Base-by-base conservation (phyloP, 2,329 filamentous ascomycete species). In the Fusarium tjaetaba region DNA sequence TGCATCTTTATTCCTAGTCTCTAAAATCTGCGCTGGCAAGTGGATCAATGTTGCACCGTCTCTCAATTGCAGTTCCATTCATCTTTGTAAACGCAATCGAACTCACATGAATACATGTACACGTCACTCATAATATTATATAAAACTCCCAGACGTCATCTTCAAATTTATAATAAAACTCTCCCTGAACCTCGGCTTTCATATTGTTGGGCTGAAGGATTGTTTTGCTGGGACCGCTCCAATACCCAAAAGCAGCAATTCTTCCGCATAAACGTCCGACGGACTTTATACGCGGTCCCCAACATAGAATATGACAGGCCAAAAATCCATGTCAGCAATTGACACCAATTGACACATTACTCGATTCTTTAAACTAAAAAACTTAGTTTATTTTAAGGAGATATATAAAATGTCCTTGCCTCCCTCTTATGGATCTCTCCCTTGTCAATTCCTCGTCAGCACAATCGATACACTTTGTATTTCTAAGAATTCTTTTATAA, bases 171-270 rank as follows among this genome's bases (percentile, higher is more conserved):
- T 28, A 42, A 45, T 32, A 28, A 6, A 34, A 26, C 0, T 39
- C 39, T 39, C 30, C 0, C 0, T 0, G 28, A 58, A 14, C 61
- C 64, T 57, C 38, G 64, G 64, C 43, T 30, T 38, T 36, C 16
- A 53, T 59, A 68, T 59, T 68, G 65, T 68, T 68, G 65, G 46
- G 65, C 16, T 26, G 14, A 34, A 42, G 30, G n/a, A n/a, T 38
- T 38, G 43, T 60, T 65, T 65, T 46, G 65, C 39, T 68, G 65
- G 38, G 65, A 53, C 52, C 61, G 65, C 52, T 52, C 34, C 18
- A 49, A 38, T 56, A 32, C 42, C 65, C 65, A 26, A 66, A 68
- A 68, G 48, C 34, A 66, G 65, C 42, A 68, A 66, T 52, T 66
- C 22, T 28, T 43, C 65, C 65, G 61, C 42, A 34, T 20, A 42